Conservation (phyloP, 768 basidiomycete genomes). For the Cystoderma amianthinum region DNA sequence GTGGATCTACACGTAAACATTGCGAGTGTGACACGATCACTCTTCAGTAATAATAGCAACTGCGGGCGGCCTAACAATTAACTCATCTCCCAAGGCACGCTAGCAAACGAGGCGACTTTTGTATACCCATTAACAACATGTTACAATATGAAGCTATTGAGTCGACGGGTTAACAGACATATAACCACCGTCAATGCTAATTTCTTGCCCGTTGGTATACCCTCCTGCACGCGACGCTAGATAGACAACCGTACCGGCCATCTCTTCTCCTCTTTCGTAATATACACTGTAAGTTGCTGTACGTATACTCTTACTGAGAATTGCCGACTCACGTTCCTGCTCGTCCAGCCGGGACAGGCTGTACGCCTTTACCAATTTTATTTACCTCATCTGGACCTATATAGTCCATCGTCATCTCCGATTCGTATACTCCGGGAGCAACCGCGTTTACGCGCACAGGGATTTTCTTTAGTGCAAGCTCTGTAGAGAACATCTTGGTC, state of each 20-base stretch:
- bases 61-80: too few species aligned
- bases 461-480: slow-evolving; percentile 61
- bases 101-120: too few species aligned
- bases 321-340: slow-evolving; percentile 57
- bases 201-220: slow-evolving; percentile 75
- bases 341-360: slow-evolving; percentile 54
- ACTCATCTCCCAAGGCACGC: too few species aligned
- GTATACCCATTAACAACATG: too few species aligned
- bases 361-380: slow-evolving; percentile 50
- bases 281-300: too few species aligned
- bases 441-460: slow-evolving; percentile 69
- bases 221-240: slow-evolving; percentile 67
- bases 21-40: too few species aligned
- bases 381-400: slow-evolving; percentile 44
- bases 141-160: too few species aligned
- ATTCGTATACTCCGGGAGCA: slow-evolving; percentile 71
- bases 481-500: slow-evolving; percentile 72
- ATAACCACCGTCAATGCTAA: slow-evolving; percentile 73
- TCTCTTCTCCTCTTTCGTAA: slow-evolving; percentile 51
- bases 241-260: slow-evolving; percentile 74
- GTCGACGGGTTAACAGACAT: slow-evolving; percentile 63
- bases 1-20: too few species aligned
- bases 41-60: too few species aligned
- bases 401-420: slow-evolving; percentile 61
- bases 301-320: not conserved